Conservation (phyloP, 768 basidiomycete species). For the Tulasnella sp. region DNA sequence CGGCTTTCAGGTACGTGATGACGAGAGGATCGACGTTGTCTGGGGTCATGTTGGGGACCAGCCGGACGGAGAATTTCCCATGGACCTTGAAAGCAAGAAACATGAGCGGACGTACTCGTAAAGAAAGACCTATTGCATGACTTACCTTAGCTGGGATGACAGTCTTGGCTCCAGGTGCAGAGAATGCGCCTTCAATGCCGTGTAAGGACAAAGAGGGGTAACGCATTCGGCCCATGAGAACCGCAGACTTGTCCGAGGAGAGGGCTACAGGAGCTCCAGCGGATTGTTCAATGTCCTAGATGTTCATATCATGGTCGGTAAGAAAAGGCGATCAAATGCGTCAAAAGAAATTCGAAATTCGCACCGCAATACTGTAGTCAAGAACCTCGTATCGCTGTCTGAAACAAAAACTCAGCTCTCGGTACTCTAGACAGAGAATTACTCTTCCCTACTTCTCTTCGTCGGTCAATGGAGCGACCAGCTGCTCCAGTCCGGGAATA, state of each 20-base stretch:
- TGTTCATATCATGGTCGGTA: slow-evolving; percentile 16
- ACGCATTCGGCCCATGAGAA: slow-evolving; percentile 92
- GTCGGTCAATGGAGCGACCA: slow-evolving; percentile 60
- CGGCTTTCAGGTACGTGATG: slow-evolving; percentile 50
- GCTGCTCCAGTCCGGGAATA: slow-evolving; percentile 78
- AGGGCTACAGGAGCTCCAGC: slow-evolving; percentile 68
- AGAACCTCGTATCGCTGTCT: slow-evolving; percentile 62
- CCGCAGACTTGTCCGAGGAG: slow-evolving; percentile 59
- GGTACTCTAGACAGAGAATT: too few relatives aligned
- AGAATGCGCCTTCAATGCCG: slow-evolving; percentile 94
- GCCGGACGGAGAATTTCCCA: slow-evolving; percentile 94
- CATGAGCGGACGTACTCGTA: background rate
- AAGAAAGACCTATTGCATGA: background rate
- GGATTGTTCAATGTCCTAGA: slow-evolving; percentile 56
- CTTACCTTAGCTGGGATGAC: slow-evolving; percentile 80
- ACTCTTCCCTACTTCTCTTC: slow-evolving; percentile 48
- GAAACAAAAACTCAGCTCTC: background rate
- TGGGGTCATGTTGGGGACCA: slow-evolving; percentile 70
- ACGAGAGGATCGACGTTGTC: slow-evolving; percentile 63
- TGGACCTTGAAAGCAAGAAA: slow-evolving; percentile 24
- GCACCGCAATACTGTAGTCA: slow-evolving; percentile 39
- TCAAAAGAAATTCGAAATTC: background rate
- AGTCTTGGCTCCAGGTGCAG: slow-evolving; percentile 70
- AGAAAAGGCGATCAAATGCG: slow-evolving; percentile 27
- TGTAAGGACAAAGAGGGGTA: slow-evolving; percentile 81